Base-by-base conservation (phyloP, 1,284 basidiomycete species). In the Ustilago hordei region DNA sequence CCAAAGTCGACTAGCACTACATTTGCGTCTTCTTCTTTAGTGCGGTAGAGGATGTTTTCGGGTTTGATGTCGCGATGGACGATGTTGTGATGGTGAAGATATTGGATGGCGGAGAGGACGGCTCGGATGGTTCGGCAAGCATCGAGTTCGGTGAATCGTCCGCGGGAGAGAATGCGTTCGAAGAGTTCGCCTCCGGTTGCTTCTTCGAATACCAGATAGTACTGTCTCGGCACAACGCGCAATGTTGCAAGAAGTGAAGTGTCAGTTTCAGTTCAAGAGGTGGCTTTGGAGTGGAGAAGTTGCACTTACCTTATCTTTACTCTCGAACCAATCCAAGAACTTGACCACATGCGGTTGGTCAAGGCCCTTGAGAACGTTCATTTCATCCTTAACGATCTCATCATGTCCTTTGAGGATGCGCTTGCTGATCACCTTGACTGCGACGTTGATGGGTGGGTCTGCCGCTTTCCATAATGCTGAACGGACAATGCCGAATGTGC, bases 41-140 rank as follows among this genome's bases (percentile, higher is more conserved):
- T 93, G 60, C 93, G 91, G 86, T 94, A 97, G 8, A 97, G 89
- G 69, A 97, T 96, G 84, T 98, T 98, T 87, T 98, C 95, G 0
- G 95, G 81, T 59, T 86, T 86, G 70, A 86, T 80, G 58, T 86
- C 84, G 38, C 84, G 79, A 48, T 85, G 84, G 3, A 85, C 81
- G 32, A 83, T 84, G 64, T 84, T 79, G 67, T 86, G 79, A 9
- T 79, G 73, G 48, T 86, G 84, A 17, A 86, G 80, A 57, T 86
- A 86, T 41, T 77, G 75, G 41, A 86, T 81, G 11, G 84, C 84
- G 12, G 78, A 78, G 12, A 84, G 67, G 4, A 86, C 75, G 2
- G 83, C 74, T 23, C 79, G 65, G 64, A 86, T 83, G 38, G 80
- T 80, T 7, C 75, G 66, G 56, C 81, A 81, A 1, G 86, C 86